phyloP scores from a whole-genome alignment of 2,329 filamentous ascomycete species.

The Neonectria magnoliae region DNA sequence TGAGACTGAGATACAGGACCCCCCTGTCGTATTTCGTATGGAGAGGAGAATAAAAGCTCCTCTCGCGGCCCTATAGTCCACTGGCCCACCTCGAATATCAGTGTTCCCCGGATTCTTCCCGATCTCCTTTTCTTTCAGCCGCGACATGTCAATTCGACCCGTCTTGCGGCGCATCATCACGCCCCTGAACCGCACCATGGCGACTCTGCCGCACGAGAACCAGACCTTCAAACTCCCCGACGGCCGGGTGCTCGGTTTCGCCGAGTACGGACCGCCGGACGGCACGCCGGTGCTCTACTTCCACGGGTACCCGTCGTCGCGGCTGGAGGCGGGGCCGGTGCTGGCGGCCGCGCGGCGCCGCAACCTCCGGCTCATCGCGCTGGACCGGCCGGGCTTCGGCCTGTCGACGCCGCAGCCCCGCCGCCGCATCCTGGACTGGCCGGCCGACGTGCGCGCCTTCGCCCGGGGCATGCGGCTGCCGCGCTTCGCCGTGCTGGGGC shows the following conservation, averaged over 20 bases:
- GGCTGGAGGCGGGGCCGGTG: constrained; percentile 48
- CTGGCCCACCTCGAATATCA: not conserved
- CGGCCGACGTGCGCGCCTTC: constrained; percentile 47
- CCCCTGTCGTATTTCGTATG: constrained; percentile 14
- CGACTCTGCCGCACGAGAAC: not conserved
- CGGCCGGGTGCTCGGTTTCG: constrained; percentile 53
- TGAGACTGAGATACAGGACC: no score
- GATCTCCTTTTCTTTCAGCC: not conserved
- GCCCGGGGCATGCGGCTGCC: constrained; percentile 38
- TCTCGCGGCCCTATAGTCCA: not conserved
- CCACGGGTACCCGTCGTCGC: constrained; percentile 55
- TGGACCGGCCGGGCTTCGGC: constrained; percentile 56
- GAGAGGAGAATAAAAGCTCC: not conserved
- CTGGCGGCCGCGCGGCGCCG: constrained; percentile 40
- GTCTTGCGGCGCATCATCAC: not conserved
- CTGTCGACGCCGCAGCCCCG: constrained; percentile 49
- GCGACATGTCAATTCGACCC: not conserved
- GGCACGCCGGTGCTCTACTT: constrained; percentile 52
- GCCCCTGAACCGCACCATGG: constrained; percentile 2
- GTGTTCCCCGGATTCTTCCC: not conserved
- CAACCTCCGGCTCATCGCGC: constrained; percentile 48
- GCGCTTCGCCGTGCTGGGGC: constrained; percentile 47
- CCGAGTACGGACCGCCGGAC: constrained; percentile 48
- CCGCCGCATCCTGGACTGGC: constrained; percentile 47
- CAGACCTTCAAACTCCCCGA: constrained; percentile 51